A percentile compares a stretch with the other conserved stretches of the same genome.
Conservation (phyloP, 1,139 yeast species). For the Candida tetrigidarum region DNA sequence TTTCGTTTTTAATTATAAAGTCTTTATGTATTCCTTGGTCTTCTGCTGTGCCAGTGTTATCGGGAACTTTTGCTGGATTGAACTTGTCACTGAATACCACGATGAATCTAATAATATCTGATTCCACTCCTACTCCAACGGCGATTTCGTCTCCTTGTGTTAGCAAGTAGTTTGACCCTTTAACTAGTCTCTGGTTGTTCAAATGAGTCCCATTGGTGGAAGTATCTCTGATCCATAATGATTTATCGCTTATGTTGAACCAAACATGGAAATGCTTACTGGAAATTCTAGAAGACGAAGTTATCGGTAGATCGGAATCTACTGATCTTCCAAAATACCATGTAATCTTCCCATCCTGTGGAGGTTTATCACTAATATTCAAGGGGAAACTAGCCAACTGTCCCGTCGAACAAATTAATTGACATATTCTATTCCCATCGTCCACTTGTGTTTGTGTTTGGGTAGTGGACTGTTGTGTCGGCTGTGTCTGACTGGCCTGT, state of each 20-base stretch:
- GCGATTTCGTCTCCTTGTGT: conserved; percentile 93
- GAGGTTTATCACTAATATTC: conserved; percentile 25
- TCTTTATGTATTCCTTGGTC: conserved; percentile 67
- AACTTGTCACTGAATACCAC: conserved; percentile 57
- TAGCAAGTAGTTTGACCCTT: conserved; percentile 79
- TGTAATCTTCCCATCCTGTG: conserved; percentile 37
- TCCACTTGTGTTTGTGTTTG: conserved; percentile 36
- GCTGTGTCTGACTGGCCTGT: conserved; percentile 67
- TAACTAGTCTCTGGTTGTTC: conserved; percentile 72
- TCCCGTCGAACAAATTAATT: conserved; percentile 72
- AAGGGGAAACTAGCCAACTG: conserved; percentile 53
- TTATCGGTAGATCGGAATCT: conserved; percentile 65
- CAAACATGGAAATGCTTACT: conserved; percentile 79
- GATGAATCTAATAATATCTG: conserved; percentile 76
- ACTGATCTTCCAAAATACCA: conserved; percentile 84
- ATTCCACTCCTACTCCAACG: conserved; percentile 84
- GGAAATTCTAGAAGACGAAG: conserved; percentile 71
- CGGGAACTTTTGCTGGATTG: conserved; percentile 38
- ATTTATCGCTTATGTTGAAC: conserved; percentile 55
- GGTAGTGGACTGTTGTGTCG: conserved; percentile 56
- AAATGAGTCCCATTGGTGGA: conserved; percentile 93
- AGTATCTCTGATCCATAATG: conserved; percentile 67
- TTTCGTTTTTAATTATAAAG: conserved; percentile 79
- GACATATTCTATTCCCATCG: conserved; percentile 39
- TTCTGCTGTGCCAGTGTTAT: conserved; percentile 20